These are phyloP conservation scores for Ogataea minuta DNA, from an alignment of 805 yeast genomes.

Conservation along the genomic window DNA sequence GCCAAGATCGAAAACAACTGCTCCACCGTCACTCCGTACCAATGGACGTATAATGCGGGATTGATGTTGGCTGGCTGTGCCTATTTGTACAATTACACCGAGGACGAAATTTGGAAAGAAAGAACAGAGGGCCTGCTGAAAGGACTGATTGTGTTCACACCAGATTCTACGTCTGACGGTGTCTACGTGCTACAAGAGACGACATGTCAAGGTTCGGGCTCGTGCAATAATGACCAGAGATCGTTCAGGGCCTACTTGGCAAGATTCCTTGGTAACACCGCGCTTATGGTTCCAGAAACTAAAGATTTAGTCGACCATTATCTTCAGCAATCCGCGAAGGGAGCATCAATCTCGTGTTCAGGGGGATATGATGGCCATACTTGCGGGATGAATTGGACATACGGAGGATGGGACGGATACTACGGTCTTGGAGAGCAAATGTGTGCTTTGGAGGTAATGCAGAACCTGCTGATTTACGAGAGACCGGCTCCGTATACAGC, in stretches of 20 bases:
- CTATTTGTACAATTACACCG: slow-evolving; percentile 71
- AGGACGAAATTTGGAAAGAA: slow-evolving; percentile 60
- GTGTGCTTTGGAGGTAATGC: slow-evolving; percentile 66
- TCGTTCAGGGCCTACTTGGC: slow-evolving; percentile 86
- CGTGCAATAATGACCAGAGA: slow-evolving; percentile 85
- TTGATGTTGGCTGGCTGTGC: slow-evolving; percentile 78
- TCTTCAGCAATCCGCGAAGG: slow-evolving; percentile 53
- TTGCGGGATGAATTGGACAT: slow-evolving; percentile 70
- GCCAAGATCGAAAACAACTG: slow-evolving; percentile 62
- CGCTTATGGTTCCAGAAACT: slow-evolving; percentile 64
- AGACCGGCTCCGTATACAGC: slow-evolving; percentile 53
- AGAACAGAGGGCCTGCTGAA: slow-evolving; percentile 55
- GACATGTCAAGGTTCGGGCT: slow-evolving; percentile 66
- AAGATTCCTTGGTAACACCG: slow-evolving; percentile 71
- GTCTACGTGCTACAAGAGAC: slow-evolving; percentile 67
- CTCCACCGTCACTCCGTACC: slow-evolving; percentile 50
- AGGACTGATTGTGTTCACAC: slow-evolving; percentile 53
- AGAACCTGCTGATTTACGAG: slow-evolving; percentile 42
- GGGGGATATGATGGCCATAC: slow-evolving; percentile 78
- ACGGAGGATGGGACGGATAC: slow-evolving; percentile 56
- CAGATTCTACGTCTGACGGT: slow-evolving; percentile 37
- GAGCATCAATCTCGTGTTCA: slow-evolving; percentile 66
- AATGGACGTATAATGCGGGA: slow-evolving; percentile 90
- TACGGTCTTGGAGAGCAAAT: slow-evolving; percentile 82
- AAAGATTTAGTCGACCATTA: slow-evolving; percentile 36